Evolutionary conservation across 306 rosid genomes (phyloP).

Genomic region (Vigna reflexopilosa): DNA sequence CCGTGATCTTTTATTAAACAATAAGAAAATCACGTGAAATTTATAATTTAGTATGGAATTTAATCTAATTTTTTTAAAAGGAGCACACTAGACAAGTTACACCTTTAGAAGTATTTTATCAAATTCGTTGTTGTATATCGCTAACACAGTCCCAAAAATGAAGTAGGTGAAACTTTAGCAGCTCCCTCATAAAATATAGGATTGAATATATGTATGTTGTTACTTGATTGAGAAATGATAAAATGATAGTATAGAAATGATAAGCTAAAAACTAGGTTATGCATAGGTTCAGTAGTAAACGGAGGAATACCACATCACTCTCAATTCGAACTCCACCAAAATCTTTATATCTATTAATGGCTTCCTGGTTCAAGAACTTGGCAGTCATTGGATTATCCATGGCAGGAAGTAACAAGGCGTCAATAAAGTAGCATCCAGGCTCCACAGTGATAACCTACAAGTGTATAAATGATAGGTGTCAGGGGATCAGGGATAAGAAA

Average conservation of each 20-base stretch:
- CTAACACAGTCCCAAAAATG: not conserved
- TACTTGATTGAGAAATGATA: constrained; percentile 13
- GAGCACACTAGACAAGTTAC: not conserved
- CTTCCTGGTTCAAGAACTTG: constrained; percentile 74
- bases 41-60: not conserved
- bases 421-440: constrained; percentile 96
- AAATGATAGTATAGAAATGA: not conserved
- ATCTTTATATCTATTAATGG: constrained; percentile 58
- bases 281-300: constrained; percentile 29
- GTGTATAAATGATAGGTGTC: constrained; percentile 31
- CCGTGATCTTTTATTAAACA: not conserved
- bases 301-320: constrained; percentile 76
- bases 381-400: constrained; percentile 62
- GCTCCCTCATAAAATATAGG: not conserved
- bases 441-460: constrained; percentile 91
- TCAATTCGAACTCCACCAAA: constrained; percentile 94
- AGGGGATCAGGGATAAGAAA: constrained; percentile 3
- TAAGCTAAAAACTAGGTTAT: constrained; percentile 1
- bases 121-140: not conserved
- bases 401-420: constrained; percentile 80
- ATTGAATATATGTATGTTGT: not conserved
- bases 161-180: constrained; percentile 4
- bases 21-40: not conserved
- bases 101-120: not conserved
- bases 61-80: not conserved